phyloP scores from a whole-genome alignment of 208 protist species.

The Herpetomonas muscarum region DNA sequence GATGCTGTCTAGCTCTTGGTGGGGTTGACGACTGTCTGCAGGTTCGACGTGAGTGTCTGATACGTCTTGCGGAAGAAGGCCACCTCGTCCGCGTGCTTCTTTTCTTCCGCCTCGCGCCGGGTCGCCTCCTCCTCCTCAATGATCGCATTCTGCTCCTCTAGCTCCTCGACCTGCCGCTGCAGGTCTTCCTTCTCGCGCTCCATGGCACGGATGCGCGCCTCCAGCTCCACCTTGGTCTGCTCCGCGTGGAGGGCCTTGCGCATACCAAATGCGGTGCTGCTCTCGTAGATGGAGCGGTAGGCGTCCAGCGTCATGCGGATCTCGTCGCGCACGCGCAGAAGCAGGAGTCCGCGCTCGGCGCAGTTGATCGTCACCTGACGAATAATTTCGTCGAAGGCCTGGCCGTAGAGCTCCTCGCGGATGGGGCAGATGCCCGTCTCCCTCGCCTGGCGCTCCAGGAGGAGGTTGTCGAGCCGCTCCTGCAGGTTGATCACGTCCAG shows the following conservation, averaged over 20 bases:
- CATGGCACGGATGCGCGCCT: conserved; percentile 88
- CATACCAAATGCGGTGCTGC: conserved; percentile 94
- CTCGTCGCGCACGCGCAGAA: conserved; percentile 97
- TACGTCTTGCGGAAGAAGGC: conserved; percentile 95
- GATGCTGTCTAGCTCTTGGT: conserved; percentile 46
- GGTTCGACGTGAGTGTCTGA: conserved; percentile 91
- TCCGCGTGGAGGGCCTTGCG: conserved; percentile 98
- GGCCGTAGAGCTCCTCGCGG: conserved; percentile 97
- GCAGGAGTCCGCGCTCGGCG: conserved; percentile 96
- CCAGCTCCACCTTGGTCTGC: conserved; percentile 95
- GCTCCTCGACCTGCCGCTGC: conserved; percentile 82
- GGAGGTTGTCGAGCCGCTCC: conserved; percentile 92
- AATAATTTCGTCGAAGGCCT: conserved; percentile 98
- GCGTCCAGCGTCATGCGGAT: conserved; percentile 88
- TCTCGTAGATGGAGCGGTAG: conserved; percentile 82
- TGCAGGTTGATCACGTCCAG: conserved; percentile 92
- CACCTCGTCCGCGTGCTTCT: conserved; percentile 96
- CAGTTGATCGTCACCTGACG: conserved; percentile 98
- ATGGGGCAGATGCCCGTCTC: conserved; percentile 98
- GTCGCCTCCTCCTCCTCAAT: conserved; percentile 91
- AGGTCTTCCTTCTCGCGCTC: conserved; percentile 94
- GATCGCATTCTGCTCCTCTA: conserved; percentile 63
- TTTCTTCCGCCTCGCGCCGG: conserved; percentile 88
- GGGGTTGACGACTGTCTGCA: conserved; percentile 87
- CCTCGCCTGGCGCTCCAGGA: conserved; percentile 94